These are phyloP conservation scores for Pseudopithomyces maydicus DNA, from an alignment of 2,329 filamentous ascomycete species.

Conservation along the genomic window DNA sequence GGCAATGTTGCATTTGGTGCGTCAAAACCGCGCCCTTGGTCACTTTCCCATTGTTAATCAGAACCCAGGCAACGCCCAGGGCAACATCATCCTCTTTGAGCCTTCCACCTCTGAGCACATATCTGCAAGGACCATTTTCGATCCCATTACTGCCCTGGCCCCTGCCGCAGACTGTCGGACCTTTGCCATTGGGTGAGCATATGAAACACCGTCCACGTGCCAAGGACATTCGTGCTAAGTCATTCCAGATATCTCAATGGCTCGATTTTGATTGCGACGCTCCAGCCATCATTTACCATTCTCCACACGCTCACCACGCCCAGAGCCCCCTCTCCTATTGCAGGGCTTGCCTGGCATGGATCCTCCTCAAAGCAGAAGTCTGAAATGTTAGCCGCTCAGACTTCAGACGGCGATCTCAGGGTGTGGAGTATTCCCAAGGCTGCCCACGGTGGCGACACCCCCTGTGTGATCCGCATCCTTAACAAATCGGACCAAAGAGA, in stretches of 20 bases:
- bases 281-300: constrained; percentile 92
- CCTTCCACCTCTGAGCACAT: constrained; percentile 91
- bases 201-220: neutral
- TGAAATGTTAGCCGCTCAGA: constrained; percentile 95
- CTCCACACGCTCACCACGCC: constrained; percentile 89
- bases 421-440: constrained; percentile 96
- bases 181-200: constrained; percentile 86
- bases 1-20: constrained; percentile 96
- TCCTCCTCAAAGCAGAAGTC: constrained; percentile 96
- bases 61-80: constrained; percentile 79
- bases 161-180: constrained; percentile 89
- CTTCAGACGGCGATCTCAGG: constrained; percentile 85
- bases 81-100: constrained; percentile 93
- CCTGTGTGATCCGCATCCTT: constrained; percentile 86
- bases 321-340: constrained; percentile 82
- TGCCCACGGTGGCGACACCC: constrained; percentile 69
- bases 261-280: constrained; percentile 84
- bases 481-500: constrained; percentile 77
- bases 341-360: constrained; percentile 90
- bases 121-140: constrained; percentile 88
- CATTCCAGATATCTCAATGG: constrained; percentile 84
- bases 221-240: constrained; percentile 21
- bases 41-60: constrained; percentile 18
- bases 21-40: constrained; percentile 32
- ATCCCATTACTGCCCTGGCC: constrained; percentile 91